Conservation (phyloP, 1,284 basidiomycete genomes). For the Pseudozyma thailandica region DNA sequence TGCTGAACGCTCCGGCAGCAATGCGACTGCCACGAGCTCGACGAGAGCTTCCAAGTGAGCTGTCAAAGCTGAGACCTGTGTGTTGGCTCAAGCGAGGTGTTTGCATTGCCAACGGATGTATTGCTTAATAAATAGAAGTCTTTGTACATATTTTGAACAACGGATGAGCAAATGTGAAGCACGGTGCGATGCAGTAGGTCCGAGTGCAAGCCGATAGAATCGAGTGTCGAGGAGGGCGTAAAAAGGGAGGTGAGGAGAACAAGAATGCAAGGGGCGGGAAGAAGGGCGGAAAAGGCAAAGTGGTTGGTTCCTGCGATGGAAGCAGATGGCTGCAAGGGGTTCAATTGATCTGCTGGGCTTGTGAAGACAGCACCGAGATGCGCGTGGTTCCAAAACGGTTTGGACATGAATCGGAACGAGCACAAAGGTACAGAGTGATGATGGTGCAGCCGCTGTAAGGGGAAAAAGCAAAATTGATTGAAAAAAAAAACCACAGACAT, state of each 20-base stretch:
- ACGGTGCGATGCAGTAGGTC: too few relatives aligned
- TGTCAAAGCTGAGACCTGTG: neutral
- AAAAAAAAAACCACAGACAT: neutral
- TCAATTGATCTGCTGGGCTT: too few relatives aligned
- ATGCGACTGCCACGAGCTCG: neutral
- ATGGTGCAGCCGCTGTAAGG: too few relatives aligned
- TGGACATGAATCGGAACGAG: too few relatives aligned
- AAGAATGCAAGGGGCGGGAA: neutral
- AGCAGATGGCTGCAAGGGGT: too few relatives aligned
- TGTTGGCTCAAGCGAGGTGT: too few relatives aligned
- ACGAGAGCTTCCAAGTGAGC: constrained; percentile 1
- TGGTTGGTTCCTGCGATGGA: constrained; percentile 14
- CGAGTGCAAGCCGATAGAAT: constrained; percentile 3
- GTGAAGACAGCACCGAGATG: too few relatives aligned
- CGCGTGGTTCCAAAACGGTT: too few relatives aligned
- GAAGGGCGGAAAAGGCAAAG: neutral
- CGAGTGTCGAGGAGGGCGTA: neutral
- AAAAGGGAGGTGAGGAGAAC: neutral
- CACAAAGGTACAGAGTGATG: too few relatives aligned
- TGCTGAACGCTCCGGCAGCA: constrained; percentile 10
- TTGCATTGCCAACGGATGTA: too few relatives aligned
- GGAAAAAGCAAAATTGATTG: neutral
- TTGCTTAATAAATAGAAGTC: neutral
- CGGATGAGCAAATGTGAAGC: too few relatives aligned
- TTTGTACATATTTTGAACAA: neutral